These are phyloP conservation scores for Mortierella sp. DNA, from an alignment of 371 early-diverging fungal species.

Conservation along the genomic window DNA sequence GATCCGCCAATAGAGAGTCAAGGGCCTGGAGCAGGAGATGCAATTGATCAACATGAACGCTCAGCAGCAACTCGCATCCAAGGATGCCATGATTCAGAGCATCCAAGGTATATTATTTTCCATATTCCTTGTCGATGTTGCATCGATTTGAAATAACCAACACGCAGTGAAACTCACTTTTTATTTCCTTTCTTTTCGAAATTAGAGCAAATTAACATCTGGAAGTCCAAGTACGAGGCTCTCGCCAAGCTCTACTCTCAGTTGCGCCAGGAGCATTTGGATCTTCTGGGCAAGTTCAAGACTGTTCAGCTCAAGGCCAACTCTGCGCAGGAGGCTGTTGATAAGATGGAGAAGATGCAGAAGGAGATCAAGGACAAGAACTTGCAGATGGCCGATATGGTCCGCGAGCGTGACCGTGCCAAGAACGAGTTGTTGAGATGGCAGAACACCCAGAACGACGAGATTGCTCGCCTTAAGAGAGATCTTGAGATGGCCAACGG, in stretches of 20 bases:
- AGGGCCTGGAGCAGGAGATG: constrained; percentile 88
- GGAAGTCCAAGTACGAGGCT: constrained; percentile 94
- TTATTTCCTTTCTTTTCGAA: neutral
- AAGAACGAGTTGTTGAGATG: constrained; percentile 79
- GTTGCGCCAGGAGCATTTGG: constrained; percentile 96
- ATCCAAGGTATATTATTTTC: constrained; percentile 73
- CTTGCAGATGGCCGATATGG: constrained; percentile 85
- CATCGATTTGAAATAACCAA: neutral
- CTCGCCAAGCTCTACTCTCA: constrained; percentile 96
- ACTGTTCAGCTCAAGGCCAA: constrained; percentile 85
- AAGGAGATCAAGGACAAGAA: constrained; percentile 87
- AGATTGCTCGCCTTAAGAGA: constrained; percentile 82
- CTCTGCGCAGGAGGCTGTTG: constrained; percentile 82
- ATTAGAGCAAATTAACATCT: constrained; percentile 81
- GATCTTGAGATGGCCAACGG: constrained; percentile 84
- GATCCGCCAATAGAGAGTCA: constrained; percentile 62
- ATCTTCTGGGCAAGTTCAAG: constrained; percentile 90
- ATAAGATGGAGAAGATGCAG: constrained; percentile 83
- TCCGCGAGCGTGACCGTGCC: constrained; percentile 87
- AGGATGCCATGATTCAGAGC: constrained; percentile 82
- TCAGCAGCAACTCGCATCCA: constrained; percentile 79
- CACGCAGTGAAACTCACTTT: neutral
- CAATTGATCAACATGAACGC: constrained; percentile 76
- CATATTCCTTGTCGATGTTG: neutral
- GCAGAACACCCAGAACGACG: constrained; percentile 82